Percentiles rank a stretch among this genome's conserved stretches.
Evolutionary conservation across 2,329 filamentous ascomycete species (phyloP).

Genomic region (Xylariaceae sp.): DNA sequence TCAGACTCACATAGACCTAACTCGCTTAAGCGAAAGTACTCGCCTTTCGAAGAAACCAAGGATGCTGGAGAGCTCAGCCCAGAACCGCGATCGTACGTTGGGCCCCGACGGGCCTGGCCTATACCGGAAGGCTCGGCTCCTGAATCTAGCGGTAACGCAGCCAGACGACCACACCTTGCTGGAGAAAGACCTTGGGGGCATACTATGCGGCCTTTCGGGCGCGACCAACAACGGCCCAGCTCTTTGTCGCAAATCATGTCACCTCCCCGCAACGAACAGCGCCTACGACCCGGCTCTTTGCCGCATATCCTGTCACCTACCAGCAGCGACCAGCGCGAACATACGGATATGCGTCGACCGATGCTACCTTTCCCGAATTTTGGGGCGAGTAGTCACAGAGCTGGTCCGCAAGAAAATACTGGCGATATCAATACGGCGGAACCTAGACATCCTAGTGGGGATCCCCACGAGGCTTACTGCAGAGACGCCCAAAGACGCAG

Average conservation of each 20-base stretch:
- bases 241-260: conserved; percentile 33
- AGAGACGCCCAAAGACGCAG: not conserved
- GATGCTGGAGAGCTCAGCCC: conserved; percentile 40
- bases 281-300: conserved; percentile 28
- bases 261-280: conserved; percentile 32
- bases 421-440: conserved; percentile 36
- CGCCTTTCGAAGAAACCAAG: conserved; percentile 44
- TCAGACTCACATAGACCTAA: conserved; percentile 28
- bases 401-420: conserved; percentile 33
- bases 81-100: conserved; percentile 45
- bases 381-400: no score
- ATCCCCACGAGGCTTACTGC: not conserved
- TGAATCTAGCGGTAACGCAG: conserved; percentile 31
- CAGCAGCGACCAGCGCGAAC: conserved; percentile 31
- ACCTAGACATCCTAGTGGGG: conserved; percentile 26
- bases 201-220: conserved; percentile 30
- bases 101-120: conserved; percentile 28
- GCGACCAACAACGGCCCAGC: conserved; percentile 32
- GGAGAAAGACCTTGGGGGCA: conserved; percentile 27
- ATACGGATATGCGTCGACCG: conserved; percentile 34
- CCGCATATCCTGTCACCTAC: conserved; percentile 32
- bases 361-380: conserved; percentile 33
- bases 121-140: conserved; percentile 38
- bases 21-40: conserved; percentile 45
- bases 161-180: conserved; percentile 30